Evolutionary conservation across 257 asterid genomes (phyloP).

Genomic region (Nicotiana benthamiana): DNA sequence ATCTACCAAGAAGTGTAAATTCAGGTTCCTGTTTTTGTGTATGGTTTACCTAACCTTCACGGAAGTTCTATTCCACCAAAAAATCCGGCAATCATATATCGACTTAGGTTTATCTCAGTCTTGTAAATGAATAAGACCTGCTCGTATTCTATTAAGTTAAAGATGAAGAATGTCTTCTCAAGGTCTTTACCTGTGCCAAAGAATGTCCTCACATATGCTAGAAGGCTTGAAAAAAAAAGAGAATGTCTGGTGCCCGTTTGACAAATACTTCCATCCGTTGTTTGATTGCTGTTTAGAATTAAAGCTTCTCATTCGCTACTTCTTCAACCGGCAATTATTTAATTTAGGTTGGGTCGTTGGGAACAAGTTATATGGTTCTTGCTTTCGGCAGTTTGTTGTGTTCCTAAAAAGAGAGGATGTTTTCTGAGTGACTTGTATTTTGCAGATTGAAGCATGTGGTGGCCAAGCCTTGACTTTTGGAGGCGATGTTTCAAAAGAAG

Average conservation of each 20-base stretch:
- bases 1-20: not conserved
- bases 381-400: not conserved
- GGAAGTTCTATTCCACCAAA: not conserved
- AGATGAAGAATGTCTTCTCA: not conserved
- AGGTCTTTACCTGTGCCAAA: not conserved
- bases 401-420: not conserved
- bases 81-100: not conserved
- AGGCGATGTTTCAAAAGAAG: slow-evolving; percentile 97
- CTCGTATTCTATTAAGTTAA: not conserved
- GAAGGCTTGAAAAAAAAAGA: not conserved
- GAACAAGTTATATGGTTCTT: not conserved
- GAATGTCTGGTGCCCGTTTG: not conserved
- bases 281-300: not conserved
- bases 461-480: slow-evolving; percentile 89
- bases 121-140: not conserved
- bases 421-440: not conserved
- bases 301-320: not conserved
- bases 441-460: slow-evolving; percentile 81
- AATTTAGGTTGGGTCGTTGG: not conserved
- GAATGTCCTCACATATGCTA: not conserved
- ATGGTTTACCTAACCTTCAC: not conserved
- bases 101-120: not conserved
- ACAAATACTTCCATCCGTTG: not conserved
- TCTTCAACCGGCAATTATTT: not conserved
- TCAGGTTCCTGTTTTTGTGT: not conserved